Base-by-base conservation (phyloP, 2,329 filamentous ascomycete species). In the Leptographium lundbergii region DNA sequence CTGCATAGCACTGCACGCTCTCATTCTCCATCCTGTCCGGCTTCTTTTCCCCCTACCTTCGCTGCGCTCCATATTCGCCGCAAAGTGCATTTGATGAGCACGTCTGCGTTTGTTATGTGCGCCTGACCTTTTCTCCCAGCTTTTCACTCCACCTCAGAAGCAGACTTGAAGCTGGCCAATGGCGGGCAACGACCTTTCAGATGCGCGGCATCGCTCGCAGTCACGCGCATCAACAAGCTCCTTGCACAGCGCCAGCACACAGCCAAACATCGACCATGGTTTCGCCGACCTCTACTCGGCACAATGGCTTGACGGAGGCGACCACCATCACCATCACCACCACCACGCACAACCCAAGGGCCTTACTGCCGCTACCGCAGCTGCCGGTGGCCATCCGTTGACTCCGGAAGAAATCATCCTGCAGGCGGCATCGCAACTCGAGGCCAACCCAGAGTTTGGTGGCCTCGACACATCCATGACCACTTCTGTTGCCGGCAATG, bases 371-470 rank as follows among this genome's bases (percentile, higher is more conserved):
- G 27, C 51, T 7, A 29, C 50, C 7, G 42, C 25, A 2, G 53
- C 32, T 2, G 66, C 70, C 19, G 68, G 69, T 9, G 66, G 69
- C 39, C 69, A 73, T 36, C 75, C 77, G 57, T 75, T 85, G 73
- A 76, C 79, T 3, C 71, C 79, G 27, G 82, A 85, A 64, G 81
- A 82, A 61, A 77, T 84, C 71, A 77, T 85, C 54, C 72, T 85
- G 61, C 79, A 82, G 59, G 77, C 79, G 22, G 76, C 78, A 32
- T 75, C 77, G 25, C 81, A 82, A 62, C 75, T 84, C 66, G 78
- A 81, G 62, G 72, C 74, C 54, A 73, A 73, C 52, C 75, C 75
- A 57, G 72, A 74, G 22, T 81, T 76, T 48, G 19, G 52, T 64
- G 65, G 74, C 59, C 77, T 77, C 61, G 79, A 81, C 56, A 72